A percentile compares a stretch with the other conserved stretches of the same genome.
phyloP scores from a whole-genome alignment of 306 rosid species.

The Cicer pinnatifidum region DNA sequence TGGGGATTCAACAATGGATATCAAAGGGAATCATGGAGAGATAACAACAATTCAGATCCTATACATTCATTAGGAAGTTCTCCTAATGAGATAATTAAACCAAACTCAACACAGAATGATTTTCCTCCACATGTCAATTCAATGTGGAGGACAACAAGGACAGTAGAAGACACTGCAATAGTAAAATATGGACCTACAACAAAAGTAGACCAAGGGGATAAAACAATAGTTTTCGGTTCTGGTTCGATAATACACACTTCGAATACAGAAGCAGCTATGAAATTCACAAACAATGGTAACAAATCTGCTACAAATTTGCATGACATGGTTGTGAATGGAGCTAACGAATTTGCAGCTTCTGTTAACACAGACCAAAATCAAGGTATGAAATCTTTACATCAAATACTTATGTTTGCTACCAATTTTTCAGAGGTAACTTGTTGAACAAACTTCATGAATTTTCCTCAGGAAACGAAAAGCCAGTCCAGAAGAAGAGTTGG shows the following conservation, averaged over 20 bases:
- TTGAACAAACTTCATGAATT: constrained; percentile 34
- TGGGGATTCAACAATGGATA: constrained; percentile 61
- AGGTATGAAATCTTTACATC: constrained; percentile 33
- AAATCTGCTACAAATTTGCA: constrained; percentile 42
- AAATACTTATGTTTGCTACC: constrained; percentile 4
- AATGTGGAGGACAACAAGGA: constrained; percentile 45
- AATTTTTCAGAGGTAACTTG: constrained; percentile 29
- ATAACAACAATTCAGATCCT: constrained; percentile 47
- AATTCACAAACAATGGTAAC: constrained; percentile 36
- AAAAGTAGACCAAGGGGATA: constrained; percentile 34
- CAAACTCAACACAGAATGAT: constrained; percentile 16
- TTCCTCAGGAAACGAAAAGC: constrained; percentile 37
- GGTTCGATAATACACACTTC: not conserved
- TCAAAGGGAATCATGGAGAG: constrained; percentile 55
- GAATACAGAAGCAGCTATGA: constrained; percentile 37
- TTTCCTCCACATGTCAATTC: constrained; percentile 33
- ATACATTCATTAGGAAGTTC: constrained; percentile 49
- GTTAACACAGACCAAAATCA: constrained; percentile 21
- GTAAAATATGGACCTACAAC: constrained; percentile 14
- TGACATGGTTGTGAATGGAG: constrained; percentile 37
- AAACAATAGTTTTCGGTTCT: constrained; percentile 18
- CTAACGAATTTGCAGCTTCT: constrained; percentile 23
- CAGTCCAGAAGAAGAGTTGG: constrained; percentile 76
- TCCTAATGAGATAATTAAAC: constrained; percentile 25
- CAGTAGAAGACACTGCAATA: constrained; percentile 25